phyloP scores from a whole-genome alignment of 1,284 basidiomycete genomes.

The Pyrrhoderma noxium region DNA sequence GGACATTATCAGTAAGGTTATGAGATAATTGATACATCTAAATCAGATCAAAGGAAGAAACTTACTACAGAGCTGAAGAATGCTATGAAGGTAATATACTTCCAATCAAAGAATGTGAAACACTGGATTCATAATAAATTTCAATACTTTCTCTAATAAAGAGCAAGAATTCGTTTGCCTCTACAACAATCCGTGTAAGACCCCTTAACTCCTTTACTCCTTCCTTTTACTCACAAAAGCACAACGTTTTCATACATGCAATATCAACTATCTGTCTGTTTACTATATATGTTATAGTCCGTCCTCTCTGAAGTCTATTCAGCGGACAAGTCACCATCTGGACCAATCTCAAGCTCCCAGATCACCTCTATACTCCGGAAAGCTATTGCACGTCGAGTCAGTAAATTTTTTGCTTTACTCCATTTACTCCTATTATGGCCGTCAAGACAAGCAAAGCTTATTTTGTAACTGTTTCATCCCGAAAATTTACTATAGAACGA shows the following conservation, averaged over 20 bases:
- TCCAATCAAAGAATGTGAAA: not conserved
- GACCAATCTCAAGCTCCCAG: slow-evolving; percentile 35
- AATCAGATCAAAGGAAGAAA: slow-evolving; percentile 19
- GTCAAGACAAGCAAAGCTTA: no score
- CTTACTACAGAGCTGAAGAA: slow-evolving; percentile 29
- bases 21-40: not conserved
- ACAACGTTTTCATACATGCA: no score
- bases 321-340: slow-evolving; percentile 46
- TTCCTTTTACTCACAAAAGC: no score
- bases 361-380: slow-evolving; percentile 50
- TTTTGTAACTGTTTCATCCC: not conserved
- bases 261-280: no score
- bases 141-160: slow-evolving; percentile 24
- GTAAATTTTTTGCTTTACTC: slow-evolving; percentile 22
- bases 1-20: not conserved
- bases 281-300: no score
- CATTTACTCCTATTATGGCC: slow-evolving; percentile 4
- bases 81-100: slow-evolving; percentile 54
- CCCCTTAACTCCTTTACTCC: no score
- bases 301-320: slow-evolving; percentile 62
- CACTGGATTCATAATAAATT: not conserved
- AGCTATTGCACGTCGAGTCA: slow-evolving; percentile 50
- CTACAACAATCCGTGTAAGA: slow-evolving; percentile 55
- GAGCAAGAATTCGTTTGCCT: slow-evolving; percentile 47
- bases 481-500: slow-evolving; percentile 56